These are phyloP conservation scores for Serendipita indica DNA, from an alignment of 768 basidiomycete genomes.

Conservation along the genomic window DNA sequence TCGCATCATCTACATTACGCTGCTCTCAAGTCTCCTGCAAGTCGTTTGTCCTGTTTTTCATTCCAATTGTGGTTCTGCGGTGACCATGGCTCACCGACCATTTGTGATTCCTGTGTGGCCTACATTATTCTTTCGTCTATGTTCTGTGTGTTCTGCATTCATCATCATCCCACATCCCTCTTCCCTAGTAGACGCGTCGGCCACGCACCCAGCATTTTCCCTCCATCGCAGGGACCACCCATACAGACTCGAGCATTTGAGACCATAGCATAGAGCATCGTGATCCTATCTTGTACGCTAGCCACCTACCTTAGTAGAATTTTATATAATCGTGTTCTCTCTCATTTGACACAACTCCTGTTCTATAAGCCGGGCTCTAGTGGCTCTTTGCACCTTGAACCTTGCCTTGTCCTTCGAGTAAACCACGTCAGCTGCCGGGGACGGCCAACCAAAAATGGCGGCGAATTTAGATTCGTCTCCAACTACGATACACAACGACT, in stretches of 20 bases:
- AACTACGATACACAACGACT: not conserved
- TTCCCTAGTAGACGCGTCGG: constrained; percentile 10
- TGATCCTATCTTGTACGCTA: constrained; percentile 6
- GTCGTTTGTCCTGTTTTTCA: constrained; percentile 6
- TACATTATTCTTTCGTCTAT: constrained; percentile 10
- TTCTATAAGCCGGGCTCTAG: not conserved
- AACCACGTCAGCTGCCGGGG: constrained; percentile 1
- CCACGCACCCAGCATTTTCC: constrained; percentile 7
- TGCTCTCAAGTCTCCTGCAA: constrained; percentile 9
- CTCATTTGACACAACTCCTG: not conserved
- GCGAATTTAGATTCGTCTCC: not conserved
- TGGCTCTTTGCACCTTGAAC: constrained; percentile 3
- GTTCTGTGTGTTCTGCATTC: constrained; percentile 7
- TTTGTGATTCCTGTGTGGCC: constrained; percentile 9
- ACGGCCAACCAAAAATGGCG: not conserved
- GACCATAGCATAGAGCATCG: constrained; percentile 10
- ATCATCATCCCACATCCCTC: not conserved
- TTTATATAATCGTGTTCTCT: not conserved
- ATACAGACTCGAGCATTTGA: constrained; percentile 8
- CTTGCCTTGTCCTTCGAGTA: too few species aligned
- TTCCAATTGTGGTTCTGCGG: constrained; percentile 4
- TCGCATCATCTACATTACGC: constrained; percentile 7
- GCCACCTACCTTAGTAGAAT: not conserved
- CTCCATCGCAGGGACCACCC: constrained; percentile 6
- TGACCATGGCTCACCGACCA: not conserved